Evolutionary conservation across 1,139 yeast genomes (phyloP).

Genomic region (Barnettozyma hawaiiensis): DNA sequence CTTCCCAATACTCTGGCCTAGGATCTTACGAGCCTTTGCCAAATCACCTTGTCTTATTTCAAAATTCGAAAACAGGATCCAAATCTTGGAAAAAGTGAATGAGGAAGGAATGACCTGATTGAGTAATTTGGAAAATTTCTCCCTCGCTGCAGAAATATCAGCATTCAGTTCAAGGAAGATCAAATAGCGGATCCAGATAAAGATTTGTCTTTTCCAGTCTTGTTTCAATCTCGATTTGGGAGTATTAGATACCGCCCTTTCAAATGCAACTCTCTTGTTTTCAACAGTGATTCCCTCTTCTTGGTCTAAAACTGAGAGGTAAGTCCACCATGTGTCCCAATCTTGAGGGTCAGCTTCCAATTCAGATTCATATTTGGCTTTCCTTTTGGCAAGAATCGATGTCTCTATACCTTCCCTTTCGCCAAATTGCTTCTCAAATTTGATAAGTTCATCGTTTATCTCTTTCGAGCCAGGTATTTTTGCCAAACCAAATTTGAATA

Average conservation of each 20-base stretch:
- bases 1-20: conserved; percentile 70
- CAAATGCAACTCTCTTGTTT: conserved; percentile 34
- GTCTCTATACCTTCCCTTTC: conserved; percentile 46
- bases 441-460: conserved; percentile 45
- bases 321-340: conserved; percentile 81
- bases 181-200: conserved; percentile 65
- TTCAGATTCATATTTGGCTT: conserved; percentile 46
- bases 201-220: conserved; percentile 65
- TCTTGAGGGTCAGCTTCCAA: conserved; percentile 47
- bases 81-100: conserved; percentile 66
- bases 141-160: conserved; percentile 43
- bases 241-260: conserved; percentile 37
- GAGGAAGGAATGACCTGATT: conserved; percentile 47
- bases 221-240: conserved; percentile 34
- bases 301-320: conserved; percentile 40
- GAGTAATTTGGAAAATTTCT: conserved; percentile 43
- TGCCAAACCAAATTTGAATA: conserved; percentile 51
- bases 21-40: conserved; percentile 53
- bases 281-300: conserved; percentile 24
- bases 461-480: conserved; percentile 39
- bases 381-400: conserved; percentile 49
- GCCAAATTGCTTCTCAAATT: conserved; percentile 66
- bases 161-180: conserved; percentile 53
- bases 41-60: conserved; percentile 59
- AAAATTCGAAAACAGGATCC: conserved; percentile 70